A percentile compares a stretch with the other conserved stretches of the same genome.
Conservation (phyloP, 257 asterid genomes). For the Nicotiana knightiana region DNA sequence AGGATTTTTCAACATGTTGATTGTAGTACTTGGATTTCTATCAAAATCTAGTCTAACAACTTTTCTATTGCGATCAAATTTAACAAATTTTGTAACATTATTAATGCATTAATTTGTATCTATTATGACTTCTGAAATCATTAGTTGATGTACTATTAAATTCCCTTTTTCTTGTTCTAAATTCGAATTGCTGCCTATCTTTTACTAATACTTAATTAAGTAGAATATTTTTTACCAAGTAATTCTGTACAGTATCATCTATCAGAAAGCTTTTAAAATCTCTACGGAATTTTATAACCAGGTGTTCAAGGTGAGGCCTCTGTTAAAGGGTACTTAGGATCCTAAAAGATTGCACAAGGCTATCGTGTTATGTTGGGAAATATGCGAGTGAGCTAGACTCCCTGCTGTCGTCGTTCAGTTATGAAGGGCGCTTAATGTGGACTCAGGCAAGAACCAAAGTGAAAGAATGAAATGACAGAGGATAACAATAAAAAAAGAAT, state of each 20-base stretch:
- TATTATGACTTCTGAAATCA: neutral
- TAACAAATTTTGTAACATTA: neutral
- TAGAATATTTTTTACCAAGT: neutral
- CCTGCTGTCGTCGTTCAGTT: neutral
- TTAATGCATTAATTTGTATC: neutral
- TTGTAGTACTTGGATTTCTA: neutral
- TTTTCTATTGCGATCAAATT: neutral
- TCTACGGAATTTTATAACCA: neutral
- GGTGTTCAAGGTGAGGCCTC: neutral
- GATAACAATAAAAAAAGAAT: neutral
- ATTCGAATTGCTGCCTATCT: neutral
- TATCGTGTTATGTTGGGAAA: neutral
- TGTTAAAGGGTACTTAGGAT: neutral
- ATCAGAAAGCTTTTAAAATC: neutral
- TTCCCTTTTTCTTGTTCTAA: constrained; percentile 2
- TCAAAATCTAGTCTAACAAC: neutral
- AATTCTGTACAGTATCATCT: neutral
- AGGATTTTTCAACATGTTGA: neutral
- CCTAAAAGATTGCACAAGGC: neutral
- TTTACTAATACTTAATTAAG: neutral
- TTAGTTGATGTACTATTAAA: neutral
- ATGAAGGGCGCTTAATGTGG: neutral
- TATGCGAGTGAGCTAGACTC: neutral
- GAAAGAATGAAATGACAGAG: neutral
- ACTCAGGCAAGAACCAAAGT: neutral